These are phyloP conservation scores for Mucor piriformis DNA, from an alignment of 371 early-diverging fungal species.

Conservation along the genomic window DNA sequence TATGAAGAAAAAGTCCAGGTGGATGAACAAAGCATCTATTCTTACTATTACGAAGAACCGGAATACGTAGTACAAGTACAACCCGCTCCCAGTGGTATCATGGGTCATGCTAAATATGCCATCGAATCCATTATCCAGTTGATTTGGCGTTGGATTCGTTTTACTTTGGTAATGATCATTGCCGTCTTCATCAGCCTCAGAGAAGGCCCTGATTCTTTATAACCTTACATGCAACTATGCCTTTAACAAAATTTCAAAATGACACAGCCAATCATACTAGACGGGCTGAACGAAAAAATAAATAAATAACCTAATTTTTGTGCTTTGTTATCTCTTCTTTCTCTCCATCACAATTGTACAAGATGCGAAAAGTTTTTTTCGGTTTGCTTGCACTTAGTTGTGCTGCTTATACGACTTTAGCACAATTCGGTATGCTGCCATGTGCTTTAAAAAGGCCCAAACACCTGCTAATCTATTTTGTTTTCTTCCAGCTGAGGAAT, in stretches of 20 bases:
- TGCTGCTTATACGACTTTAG: neutral
- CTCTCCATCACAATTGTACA: neutral
- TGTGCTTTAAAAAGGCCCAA: neutral
- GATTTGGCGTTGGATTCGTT: conserved; percentile 19
- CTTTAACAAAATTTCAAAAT: neutral
- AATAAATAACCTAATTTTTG: neutral
- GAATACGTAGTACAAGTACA: neutral
- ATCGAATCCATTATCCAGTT: conserved; percentile 3
- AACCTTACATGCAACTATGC: neutral
- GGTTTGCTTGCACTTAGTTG: conserved; percentile 8
- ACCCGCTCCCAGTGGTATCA: neutral
- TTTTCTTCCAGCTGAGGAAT: conserved; percentile 51
- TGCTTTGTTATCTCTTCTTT: neutral
- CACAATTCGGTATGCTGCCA: conserved; percentile 19
- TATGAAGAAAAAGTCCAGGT: neutral
- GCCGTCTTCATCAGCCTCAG: conserved; percentile 19
- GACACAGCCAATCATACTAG: neutral
- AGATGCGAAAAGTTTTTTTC: conserved; percentile 7
- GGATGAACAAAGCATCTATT: neutral
- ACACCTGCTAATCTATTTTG: neutral
- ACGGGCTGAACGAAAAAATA: neutral
- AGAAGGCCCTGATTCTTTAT: conserved; percentile 14
- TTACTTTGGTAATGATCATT: conserved; percentile 17
- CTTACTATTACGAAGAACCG: neutral
- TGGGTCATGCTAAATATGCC: neutral